Conservation (phyloP, 768 basidiomycete genomes). For the Leucosporidium yakuticum region DNA sequence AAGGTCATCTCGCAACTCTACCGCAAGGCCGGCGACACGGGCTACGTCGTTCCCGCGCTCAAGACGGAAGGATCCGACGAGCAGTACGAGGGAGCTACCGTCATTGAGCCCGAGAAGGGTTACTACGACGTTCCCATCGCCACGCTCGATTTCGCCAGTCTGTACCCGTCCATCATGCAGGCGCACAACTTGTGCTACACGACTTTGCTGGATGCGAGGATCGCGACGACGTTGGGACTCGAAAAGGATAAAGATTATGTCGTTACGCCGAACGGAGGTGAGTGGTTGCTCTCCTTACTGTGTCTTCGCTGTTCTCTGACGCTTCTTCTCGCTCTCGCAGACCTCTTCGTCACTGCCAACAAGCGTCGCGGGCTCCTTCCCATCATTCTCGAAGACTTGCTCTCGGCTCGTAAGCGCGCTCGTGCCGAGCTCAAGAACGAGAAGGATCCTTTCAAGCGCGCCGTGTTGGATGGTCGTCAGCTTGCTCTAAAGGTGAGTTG, state of each 20-base stretch:
- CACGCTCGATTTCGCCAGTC: constrained; percentile 94
- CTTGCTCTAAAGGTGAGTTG: constrained; percentile 77
- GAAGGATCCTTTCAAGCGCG: constrained; percentile 92
- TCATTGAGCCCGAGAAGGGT: constrained; percentile 92
- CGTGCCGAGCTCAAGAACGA: constrained; percentile 95
- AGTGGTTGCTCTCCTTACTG: neutral
- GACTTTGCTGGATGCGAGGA: constrained; percentile 74
- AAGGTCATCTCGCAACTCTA: constrained; percentile 95
- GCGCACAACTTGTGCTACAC: constrained; percentile 99
- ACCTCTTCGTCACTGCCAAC: constrained; percentile 69
- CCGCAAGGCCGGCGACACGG: constrained; percentile 83
- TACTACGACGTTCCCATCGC: constrained; percentile 97
- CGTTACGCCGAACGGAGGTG: constrained; percentile 92
- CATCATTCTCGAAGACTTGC: constrained; percentile 84
- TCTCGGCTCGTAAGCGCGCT: constrained; percentile 86
- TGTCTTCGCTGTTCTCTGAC: neutral
- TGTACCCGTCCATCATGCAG: constrained; percentile 99
- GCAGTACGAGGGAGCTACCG: constrained; percentile 97
- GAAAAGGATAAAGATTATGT: constrained; percentile 85
- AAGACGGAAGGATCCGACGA: constrained; percentile 92
- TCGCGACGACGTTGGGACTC: constrained; percentile 69
- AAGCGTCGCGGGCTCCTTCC: constrained; percentile 84
- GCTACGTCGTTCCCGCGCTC: constrained; percentile 77
- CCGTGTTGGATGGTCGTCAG: constrained; percentile 94
- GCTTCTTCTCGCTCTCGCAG: constrained; percentile 46